A percentile compares a stretch with the other conserved stretches of the same genome.
These are phyloP conservation scores for Thymus mandschuricus DNA, from an alignment of 257 asterid genomes.

Conservation along the genomic window DNA sequence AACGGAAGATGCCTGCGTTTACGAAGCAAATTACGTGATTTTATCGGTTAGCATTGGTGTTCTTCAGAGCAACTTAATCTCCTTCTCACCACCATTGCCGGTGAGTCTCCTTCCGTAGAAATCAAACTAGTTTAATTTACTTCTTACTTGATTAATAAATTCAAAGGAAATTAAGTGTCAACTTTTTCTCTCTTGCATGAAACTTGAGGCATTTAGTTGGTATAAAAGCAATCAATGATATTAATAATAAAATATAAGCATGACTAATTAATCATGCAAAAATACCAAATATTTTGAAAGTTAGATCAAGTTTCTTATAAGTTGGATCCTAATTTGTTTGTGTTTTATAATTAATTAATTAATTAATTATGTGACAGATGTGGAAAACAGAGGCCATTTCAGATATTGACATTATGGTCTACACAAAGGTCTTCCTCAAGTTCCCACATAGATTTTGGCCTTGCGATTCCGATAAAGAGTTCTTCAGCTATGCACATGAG, in stretches of 20 bases:
- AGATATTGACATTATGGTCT: constrained; percentile 71
- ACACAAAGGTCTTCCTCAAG: constrained; percentile 86
- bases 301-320: not conserved
- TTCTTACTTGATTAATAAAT: not conserved
- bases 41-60: constrained; percentile 89
- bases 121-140: no score
- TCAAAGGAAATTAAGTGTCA: not conserved
- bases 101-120: constrained; percentile 35
- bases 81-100: constrained; percentile 71
- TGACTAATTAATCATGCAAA: not conserved
- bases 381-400: constrained; percentile 89
- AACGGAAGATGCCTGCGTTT: constrained; percentile 75
- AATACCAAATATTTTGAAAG: not conserved
- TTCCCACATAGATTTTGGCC: constrained; percentile 87
- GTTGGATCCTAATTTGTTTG: not conserved
- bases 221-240: not conserved
- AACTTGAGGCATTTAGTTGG: not conserved
- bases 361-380: constrained; percentile 50
- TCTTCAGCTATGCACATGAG: constrained; percentile 84
- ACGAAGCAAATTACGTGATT: constrained; percentile 73
- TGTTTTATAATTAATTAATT: no score
- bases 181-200: not conserved
- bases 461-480: constrained; percentile 73
- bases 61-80: constrained; percentile 77
- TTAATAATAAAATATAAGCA: not conserved